phyloP scores from a whole-genome alignment of 2,329 filamentous ascomycete genomes.

The Cladophialophora carrionii region DNA sequence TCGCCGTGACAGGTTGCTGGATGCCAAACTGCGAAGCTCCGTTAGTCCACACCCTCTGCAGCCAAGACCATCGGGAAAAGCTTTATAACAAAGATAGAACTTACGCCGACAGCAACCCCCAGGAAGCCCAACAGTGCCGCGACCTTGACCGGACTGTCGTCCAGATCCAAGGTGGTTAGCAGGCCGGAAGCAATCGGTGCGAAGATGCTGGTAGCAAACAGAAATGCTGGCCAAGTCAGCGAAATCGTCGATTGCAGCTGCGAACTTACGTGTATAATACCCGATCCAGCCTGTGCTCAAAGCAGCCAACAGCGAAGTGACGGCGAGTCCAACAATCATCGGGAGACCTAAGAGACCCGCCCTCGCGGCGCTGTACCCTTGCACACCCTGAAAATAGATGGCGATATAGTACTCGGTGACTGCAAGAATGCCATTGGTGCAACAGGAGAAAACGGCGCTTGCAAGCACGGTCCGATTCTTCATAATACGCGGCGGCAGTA shows the following conservation, averaged over 20 bases:
- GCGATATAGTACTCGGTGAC: slow-evolving; percentile 40
- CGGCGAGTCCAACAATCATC: slow-evolving; percentile 23
- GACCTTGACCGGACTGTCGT: slow-evolving; percentile 33
- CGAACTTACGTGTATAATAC: slow-evolving; percentile 29
- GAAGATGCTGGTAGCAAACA: slow-evolving; percentile 40
- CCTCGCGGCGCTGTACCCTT: slow-evolving; percentile 24
- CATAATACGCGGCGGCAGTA: slow-evolving; percentile 43
- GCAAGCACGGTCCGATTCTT: slow-evolving; percentile 38
- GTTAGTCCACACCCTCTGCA: neutral
- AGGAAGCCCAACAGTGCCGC: slow-evolving; percentile 40
- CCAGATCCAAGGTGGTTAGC: slow-evolving; percentile 31
- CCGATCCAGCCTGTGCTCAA: slow-evolving; percentile 19
- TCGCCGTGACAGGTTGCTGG: slow-evolving; percentile 30
- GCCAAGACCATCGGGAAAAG: neutral
- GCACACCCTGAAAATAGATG: slow-evolving; percentile 45
- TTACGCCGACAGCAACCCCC: slow-evolving; percentile 40
- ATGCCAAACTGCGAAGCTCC: slow-evolving; percentile 26
- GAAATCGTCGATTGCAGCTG: neutral
- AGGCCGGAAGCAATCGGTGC: slow-evolving; percentile 39
- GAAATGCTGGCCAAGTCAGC: slow-evolving; percentile 32
- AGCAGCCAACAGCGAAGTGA: slow-evolving; percentile 18
- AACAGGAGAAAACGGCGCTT: slow-evolving; percentile 21
- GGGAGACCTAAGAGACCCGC: slow-evolving; percentile 26
- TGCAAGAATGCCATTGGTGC: slow-evolving; percentile 23
- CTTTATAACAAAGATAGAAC: neutral